Evolutionary conservation across 2,329 filamentous ascomycete genomes (phyloP).

Genomic region (Calonectria crousiana): DNA sequence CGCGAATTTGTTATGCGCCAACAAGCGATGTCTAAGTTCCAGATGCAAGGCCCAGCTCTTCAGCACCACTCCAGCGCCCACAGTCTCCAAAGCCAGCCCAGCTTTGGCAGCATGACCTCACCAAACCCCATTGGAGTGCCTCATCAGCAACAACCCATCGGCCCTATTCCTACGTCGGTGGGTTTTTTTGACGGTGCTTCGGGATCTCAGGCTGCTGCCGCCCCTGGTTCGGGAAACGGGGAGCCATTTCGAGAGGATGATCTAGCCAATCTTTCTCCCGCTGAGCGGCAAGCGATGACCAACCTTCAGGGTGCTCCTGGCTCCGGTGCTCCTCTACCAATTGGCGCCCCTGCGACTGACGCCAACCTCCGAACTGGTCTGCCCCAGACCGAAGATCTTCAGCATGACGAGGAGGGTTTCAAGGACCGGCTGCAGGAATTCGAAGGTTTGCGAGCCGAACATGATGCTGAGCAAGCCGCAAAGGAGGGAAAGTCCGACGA

Average conservation of each 20-base stretch:
- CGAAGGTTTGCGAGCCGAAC: constrained; percentile 79
- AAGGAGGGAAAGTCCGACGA: constrained; percentile 51
- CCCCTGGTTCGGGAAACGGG: constrained; percentile 49
- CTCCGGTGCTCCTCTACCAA: constrained; percentile 51
- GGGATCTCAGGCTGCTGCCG: constrained; percentile 38
- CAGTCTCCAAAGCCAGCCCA: constrained; percentile 96
- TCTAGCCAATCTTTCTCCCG: constrained; percentile 71
- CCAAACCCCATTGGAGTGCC: constrained; percentile 78
- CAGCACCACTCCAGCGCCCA: constrained; percentile 97
- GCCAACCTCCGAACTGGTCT: constrained; percentile 58
- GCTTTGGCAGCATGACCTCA: constrained; percentile 94
- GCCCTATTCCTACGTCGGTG: constrained; percentile 69
- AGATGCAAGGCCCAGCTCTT: constrained; percentile 67
- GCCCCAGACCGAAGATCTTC: constrained; percentile 63
- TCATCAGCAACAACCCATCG: constrained; percentile 62
- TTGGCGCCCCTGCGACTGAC: constrained; percentile 50
- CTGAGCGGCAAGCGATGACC: constrained; percentile 66
- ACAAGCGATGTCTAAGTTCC: constrained; percentile 81
- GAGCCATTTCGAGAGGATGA: constrained; percentile 79
- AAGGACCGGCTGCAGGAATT: constrained; percentile 86
- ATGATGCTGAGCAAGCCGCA: constrained; percentile 67
- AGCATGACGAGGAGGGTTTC: constrained; percentile 69
- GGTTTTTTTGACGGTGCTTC: constrained; percentile 78
- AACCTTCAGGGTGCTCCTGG: constrained; percentile 44
- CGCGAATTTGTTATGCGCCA: constrained; percentile 93